phyloP scores from a whole-genome alignment of 345 rosid genomes.

The Psidium friedrichsthalianum region DNA sequence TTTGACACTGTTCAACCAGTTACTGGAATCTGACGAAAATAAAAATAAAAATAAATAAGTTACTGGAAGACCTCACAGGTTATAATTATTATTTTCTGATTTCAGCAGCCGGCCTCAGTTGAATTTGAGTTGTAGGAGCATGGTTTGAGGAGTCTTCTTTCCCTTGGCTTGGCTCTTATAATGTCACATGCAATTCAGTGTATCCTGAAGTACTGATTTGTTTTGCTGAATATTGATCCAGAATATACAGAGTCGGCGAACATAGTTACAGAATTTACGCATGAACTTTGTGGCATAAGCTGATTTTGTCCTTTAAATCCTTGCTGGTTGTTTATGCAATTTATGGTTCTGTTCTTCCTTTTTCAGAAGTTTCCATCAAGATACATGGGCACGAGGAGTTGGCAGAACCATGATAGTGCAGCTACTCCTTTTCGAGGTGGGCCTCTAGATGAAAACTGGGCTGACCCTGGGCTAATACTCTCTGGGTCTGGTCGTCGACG shows the following conservation, averaged over 20 bases:
- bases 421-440: slow-evolving; percentile 17
- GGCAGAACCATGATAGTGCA: slow-evolving; percentile 11
- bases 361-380: slow-evolving; percentile 28
- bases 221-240: background rate
- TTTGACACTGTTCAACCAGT: background rate
- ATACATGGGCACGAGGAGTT: slow-evolving; percentile 19
- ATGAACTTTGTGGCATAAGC: background rate
- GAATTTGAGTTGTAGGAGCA: background rate
- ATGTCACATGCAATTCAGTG: background rate
- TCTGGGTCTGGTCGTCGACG: slow-evolving; percentile 32
- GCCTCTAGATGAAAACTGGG: slow-evolving; percentile 41
- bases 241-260: background rate
- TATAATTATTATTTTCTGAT: background rate
- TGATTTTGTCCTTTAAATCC: background rate
- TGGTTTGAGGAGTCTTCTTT: background rate
- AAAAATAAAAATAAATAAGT: background rate
- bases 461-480: slow-evolving; percentile 18
- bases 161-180: background rate
- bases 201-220: background rate
- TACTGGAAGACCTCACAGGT: background rate
- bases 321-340: background rate
- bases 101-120: background rate
- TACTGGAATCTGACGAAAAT: background rate
- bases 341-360: background rate
- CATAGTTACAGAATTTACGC: background rate